Evolutionary conservation across 371 early-diverging fungal genomes (phyloP).

Genomic region (Mucor mucedo): DNA sequence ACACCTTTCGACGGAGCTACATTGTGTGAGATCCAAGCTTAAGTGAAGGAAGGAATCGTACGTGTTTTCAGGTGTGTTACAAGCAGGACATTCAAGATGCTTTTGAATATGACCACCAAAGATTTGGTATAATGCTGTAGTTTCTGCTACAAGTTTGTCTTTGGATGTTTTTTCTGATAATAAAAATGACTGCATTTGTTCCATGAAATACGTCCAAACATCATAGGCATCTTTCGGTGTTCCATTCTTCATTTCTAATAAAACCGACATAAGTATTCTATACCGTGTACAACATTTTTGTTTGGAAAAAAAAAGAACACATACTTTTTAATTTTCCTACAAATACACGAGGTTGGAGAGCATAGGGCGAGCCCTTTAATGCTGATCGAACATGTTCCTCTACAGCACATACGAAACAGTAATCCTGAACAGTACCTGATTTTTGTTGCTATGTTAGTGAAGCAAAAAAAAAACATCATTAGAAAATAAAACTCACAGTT

Average conservation of each 20-base stretch:
- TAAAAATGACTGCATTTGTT: slow-evolving; percentile 50
- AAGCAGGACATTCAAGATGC: slow-evolving; percentile 70
- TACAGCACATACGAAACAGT: slow-evolving; percentile 71
- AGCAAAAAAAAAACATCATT: neutral
- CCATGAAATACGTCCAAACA: slow-evolving; percentile 76
- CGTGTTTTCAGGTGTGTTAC: slow-evolving; percentile 70
- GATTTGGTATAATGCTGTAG: slow-evolving; percentile 78
- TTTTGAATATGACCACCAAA: slow-evolving; percentile 86
- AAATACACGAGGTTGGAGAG: slow-evolving; percentile 67
- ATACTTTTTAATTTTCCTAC: slow-evolving; percentile 74
- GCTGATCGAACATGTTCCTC: slow-evolving; percentile 60
- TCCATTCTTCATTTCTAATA: slow-evolving; percentile 77
- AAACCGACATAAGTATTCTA: slow-evolving; percentile 21
- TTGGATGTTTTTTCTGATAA: slow-evolving; percentile 60
- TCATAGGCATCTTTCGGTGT: slow-evolving; percentile 86
- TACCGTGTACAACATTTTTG: neutral
- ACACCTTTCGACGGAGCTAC: slow-evolving; percentile 60
- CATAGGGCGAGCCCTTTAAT: slow-evolving; percentile 38
- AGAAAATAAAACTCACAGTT: slow-evolving; percentile 49
- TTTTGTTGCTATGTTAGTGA: neutral
- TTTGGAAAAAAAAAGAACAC: slow-evolving; percentile 5
- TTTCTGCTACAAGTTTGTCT: slow-evolving; percentile 69
- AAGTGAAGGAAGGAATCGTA: slow-evolving; percentile 77
- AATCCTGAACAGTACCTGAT: slow-evolving; percentile 63
- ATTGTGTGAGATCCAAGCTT: slow-evolving; percentile 71